Evolutionary conservation across 768 basidiomycete species (phyloP), one percentile per base, ranked within the genome.

Genomic region (Boletus sp.): DNA sequence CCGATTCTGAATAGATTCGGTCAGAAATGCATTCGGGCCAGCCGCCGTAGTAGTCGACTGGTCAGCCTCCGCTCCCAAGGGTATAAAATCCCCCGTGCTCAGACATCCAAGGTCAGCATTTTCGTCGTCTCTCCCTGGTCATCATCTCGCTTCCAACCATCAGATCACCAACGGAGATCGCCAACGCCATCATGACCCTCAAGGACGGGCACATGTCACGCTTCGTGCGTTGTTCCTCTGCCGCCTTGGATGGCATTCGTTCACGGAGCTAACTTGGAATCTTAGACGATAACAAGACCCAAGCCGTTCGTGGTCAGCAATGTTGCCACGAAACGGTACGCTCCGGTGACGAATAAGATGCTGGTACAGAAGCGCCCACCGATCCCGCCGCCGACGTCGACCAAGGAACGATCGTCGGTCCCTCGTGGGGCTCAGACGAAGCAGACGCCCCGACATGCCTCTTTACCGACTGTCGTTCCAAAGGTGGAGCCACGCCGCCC

Each of bases 291-390:
- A 50, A 25, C 33, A 14, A 37, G 8, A 6, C 13, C 19, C 1
- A 58, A 11, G 13, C 50, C 55, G 7, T 64, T 64, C 17, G 59
- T 61, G 21, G 59, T 63, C 7, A 17, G 23, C 7, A 44, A 41
- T 10, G 0, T 56, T 0, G 14, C 30, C 23, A 45, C 50, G n/a
- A 51, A 55, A 17, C 42, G 59, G 4, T 42, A 49, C 7, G 41
- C 40, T 9, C 17, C 48, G 1, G 21, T 33, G 7, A 30, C 13
- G 4, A 55, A 19, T 17, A 51, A 32, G 10, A 4, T 42, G 0
- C 21, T 33, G 0, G 4, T 19, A 5, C 19, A 21, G 33, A 40
- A 11, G 40, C 21, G 3, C 11, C 27, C 37, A 4, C 53, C 37
- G 40, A 30, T 41, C 29, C 19, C 33, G 3, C 11, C 9, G 2